These are phyloP conservation scores for Kwoniella bestiolae DNA, from an alignment of 768 basidiomycete species.

Conservation along the genomic window DNA sequence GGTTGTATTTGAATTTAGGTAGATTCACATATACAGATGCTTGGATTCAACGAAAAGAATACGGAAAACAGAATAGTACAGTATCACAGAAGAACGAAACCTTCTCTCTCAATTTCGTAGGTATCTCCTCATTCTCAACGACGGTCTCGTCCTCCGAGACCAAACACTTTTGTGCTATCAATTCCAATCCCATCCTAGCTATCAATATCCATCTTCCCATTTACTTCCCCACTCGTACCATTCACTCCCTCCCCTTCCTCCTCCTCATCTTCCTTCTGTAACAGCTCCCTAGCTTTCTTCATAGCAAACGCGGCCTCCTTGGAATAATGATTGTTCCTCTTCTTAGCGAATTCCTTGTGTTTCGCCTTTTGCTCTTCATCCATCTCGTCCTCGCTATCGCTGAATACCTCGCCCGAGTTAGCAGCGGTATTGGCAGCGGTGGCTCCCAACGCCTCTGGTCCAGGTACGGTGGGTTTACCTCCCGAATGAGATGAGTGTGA, in stretches of 20 bases:
- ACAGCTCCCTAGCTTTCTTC: constrained; percentile 46
- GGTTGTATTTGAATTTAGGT: no score
- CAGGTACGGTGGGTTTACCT: constrained; percentile 23
- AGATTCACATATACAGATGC: no score
- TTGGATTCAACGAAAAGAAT: no score
- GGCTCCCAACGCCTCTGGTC: constrained; percentile 32
- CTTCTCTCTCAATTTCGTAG: not conserved
- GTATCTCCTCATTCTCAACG: not conserved
- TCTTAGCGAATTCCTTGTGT: constrained; percentile 51
- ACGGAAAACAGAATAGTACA: not conserved
- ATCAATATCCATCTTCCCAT: constrained; percentile 25
- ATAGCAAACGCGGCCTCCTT: constrained; percentile 56
- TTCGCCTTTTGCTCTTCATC: constrained; percentile 64
- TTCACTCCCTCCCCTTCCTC: constrained; percentile 20
- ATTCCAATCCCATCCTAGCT: not conserved
- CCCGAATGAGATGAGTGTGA: constrained; percentile 5
- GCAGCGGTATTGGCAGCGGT: constrained; percentile 48
- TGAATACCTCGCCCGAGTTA: constrained; percentile 62
- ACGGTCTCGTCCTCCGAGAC: no score
- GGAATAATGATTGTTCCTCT: constrained; percentile 53
- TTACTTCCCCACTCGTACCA: constrained; percentile 10
- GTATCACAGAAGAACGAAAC: not conserved
- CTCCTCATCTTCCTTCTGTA: constrained; percentile 41
- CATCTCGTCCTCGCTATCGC: constrained; percentile 72
- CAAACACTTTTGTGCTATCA: no score